Conservation (phyloP, 352 stramenopile species). For the Plasmopara viticola region DNA sequence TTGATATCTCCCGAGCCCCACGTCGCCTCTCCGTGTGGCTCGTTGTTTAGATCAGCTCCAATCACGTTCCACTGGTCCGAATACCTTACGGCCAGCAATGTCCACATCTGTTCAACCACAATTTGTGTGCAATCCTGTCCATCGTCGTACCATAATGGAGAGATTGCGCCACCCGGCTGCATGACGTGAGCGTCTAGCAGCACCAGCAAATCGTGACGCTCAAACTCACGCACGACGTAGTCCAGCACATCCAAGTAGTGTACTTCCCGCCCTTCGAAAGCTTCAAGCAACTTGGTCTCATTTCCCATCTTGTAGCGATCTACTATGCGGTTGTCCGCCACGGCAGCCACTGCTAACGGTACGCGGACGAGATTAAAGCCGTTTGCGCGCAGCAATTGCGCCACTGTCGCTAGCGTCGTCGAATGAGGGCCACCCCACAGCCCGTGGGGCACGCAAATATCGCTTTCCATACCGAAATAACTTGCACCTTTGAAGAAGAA, state of each 20-base stretch:
- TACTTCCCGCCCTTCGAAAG: slow-evolving; percentile 26
- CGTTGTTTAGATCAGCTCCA: slow-evolving; percentile 50
- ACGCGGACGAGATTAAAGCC: slow-evolving; percentile 51
- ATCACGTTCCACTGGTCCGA: slow-evolving; percentile 38
- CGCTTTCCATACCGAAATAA: slow-evolving; percentile 60
- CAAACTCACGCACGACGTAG: slow-evolving; percentile 33
- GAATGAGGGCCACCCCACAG: slow-evolving; percentile 51
- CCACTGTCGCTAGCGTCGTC: slow-evolving; percentile 36
- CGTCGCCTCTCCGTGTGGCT: slow-evolving; percentile 40
- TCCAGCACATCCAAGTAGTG: slow-evolving; percentile 52
- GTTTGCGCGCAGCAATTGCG: slow-evolving; percentile 28
- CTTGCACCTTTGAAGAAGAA: slow-evolving; percentile 55
- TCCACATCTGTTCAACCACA: slow-evolving; percentile 30
- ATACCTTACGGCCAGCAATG: slow-evolving; percentile 30
- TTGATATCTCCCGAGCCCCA: slow-evolving; percentile 33
- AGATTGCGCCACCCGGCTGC: slow-evolving; percentile 28
- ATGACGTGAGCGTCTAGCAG: slow-evolving; percentile 50
- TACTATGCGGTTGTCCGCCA: slow-evolving; percentile 27
- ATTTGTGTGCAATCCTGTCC: slow-evolving; percentile 12
- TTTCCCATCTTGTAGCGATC: slow-evolving; percentile 44
- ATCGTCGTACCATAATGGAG: slow-evolving; percentile 39
- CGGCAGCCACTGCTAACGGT: slow-evolving; percentile 40
- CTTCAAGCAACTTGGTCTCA: slow-evolving; percentile 22
- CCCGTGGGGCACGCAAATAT: slow-evolving; percentile 52
- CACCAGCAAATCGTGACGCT: slow-evolving; percentile 29